Percentiles rank a stretch among this genome's conserved stretches.
Conservation (phyloP, 305 asterid species). For the Rubia occidens region DNA sequence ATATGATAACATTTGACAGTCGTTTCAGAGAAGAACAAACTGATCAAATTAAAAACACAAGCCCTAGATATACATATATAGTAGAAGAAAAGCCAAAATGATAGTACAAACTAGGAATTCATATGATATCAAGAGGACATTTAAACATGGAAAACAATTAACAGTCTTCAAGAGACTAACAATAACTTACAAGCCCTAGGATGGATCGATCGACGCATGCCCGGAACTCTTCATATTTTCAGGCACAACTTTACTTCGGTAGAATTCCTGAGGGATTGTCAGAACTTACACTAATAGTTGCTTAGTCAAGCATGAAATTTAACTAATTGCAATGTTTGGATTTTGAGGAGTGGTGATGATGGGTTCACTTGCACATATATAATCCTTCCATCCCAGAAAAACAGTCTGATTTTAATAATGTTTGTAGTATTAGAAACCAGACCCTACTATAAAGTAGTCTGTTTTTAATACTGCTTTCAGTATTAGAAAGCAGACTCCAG, state of each 20-base stretch:
- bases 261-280: too few relatives aligned
- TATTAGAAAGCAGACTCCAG: background rate
- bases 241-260: background rate
- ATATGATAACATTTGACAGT: background rate
- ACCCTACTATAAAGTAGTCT: background rate
- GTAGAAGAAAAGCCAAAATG: background rate
- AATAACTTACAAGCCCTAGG: conserved; percentile 6
- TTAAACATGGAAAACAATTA: background rate
- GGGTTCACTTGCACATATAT: background rate
- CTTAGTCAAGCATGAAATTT: background rate
- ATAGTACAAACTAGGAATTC: conserved; percentile 10
- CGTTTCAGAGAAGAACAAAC: conserved; percentile 13
- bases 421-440: background rate
- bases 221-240: background rate
- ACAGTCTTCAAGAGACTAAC: conserved; percentile 2
- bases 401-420: background rate
- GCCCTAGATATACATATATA: background rate
- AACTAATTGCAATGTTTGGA: conserved; percentile 1
- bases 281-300: too few relatives aligned
- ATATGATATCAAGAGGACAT: background rate
- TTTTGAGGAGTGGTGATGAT: background rate
- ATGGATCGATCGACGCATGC: background rate
- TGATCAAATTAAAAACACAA: conserved; percentile 11
- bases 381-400: background rate
- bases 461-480: background rate